Evolutionary conservation across 768 basidiomycete species (phyloP).

Genomic region (Suillus placidus): DNA sequence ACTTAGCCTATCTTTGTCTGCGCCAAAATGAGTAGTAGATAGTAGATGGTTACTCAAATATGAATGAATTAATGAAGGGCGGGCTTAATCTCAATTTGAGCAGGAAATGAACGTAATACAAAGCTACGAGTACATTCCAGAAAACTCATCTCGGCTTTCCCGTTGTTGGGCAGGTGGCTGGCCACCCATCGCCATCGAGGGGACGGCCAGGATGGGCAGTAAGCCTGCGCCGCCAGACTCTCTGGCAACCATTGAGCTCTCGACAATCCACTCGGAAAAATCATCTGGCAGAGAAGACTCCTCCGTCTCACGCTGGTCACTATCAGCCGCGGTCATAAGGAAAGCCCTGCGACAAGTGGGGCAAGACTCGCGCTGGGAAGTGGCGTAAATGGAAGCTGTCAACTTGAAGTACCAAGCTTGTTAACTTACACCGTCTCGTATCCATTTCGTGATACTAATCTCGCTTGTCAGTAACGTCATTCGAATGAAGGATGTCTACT

Average conservation of each 20-base stretch:
- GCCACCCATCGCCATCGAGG: constrained; percentile 17
- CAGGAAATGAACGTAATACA: neutral
- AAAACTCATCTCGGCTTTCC: constrained; percentile 40
- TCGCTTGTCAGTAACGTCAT: constrained; percentile 20
- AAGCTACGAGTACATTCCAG: constrained; percentile 61
- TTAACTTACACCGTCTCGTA: constrained; percentile 54
- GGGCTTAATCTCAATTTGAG: constrained; percentile 17
- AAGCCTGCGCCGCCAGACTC: constrained; percentile 14
- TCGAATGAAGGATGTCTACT: constrained; percentile 26
- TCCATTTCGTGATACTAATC: constrained; percentile 65
- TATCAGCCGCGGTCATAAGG: constrained; percentile 22
- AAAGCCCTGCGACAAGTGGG: constrained; percentile 63
- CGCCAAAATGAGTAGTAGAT: constrained; percentile 26
- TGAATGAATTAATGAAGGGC: constrained; percentile 17
- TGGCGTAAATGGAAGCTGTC: neutral
- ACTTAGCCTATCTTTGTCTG: constrained; percentile 25
- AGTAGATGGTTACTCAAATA: constrained; percentile 24
- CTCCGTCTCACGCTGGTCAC: constrained; percentile 17
- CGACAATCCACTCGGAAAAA: constrained; percentile 25
- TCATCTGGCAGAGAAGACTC: constrained; percentile 6
- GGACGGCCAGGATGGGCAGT: constrained; percentile 23
- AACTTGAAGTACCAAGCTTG: neutral
- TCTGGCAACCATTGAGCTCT: constrained; percentile 22
- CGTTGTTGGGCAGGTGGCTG: neutral
- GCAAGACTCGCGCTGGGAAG: constrained; percentile 59